These are phyloP conservation scores for Erythrophleum fordii DNA, from an alignment of 306 rosid species.

Conservation along the genomic window DNA sequence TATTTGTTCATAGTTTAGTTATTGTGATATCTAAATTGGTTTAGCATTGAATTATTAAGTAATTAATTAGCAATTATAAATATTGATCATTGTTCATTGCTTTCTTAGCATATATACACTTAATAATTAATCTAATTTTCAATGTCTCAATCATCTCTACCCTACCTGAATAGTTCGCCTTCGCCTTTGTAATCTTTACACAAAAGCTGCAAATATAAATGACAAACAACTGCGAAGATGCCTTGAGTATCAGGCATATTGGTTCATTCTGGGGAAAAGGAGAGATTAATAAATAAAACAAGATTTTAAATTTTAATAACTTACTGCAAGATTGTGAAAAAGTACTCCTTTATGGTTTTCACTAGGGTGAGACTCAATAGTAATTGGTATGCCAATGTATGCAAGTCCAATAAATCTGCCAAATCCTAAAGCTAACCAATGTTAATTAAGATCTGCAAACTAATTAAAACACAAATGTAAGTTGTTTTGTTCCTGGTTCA, in stretches of 20 bases:
- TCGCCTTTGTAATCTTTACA: not conserved
- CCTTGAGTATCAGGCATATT: not conserved
- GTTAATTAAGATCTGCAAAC: too few species aligned
- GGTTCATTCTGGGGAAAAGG: not conserved
- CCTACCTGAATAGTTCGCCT: not conserved
- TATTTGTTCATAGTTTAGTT: not conserved
- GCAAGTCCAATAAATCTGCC: not conserved
- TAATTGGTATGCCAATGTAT: not conserved
- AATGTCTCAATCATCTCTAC: constrained; percentile 28
- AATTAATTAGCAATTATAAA: not conserved
- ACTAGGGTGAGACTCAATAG: not conserved
- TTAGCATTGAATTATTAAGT: constrained; percentile 27
- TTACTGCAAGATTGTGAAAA: not conserved
- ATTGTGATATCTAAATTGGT: constrained; percentile 14
- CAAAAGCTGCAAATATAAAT: not conserved
- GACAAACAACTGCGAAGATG: too few species aligned
- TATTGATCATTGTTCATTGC: constrained; percentile 21
- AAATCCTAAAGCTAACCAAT: not conserved
- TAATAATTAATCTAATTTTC: not conserved
- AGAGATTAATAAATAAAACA: not conserved
- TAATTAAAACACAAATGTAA: not conserved
- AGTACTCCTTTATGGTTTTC: not conserved
- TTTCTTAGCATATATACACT: constrained; percentile 47
- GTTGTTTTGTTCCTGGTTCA: not conserved
- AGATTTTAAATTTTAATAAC: not conserved